phyloP scores from a whole-genome alignment of 2,329 filamentous ascomycete genomes.

The Ophiocordyceps camponoti-floridani region DNA sequence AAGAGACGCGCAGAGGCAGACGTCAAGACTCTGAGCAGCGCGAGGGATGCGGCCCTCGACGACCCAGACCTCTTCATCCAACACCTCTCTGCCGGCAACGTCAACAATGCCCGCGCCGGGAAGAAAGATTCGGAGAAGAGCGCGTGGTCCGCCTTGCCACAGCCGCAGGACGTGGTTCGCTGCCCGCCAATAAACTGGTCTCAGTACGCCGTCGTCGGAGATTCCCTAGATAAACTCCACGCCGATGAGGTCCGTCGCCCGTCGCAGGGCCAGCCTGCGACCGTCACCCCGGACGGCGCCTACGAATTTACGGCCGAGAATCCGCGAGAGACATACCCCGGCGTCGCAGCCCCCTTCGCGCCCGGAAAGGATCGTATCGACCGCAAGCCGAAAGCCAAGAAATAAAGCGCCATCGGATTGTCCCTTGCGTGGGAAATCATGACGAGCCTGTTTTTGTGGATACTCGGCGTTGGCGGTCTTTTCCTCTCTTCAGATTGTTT shows the following conservation, averaged over 20 bases:
- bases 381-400: conserved; percentile 17
- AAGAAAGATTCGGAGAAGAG: conserved; percentile 11
- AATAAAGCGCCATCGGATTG: conserved; percentile 5
- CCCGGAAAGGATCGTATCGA: conserved; percentile 32
- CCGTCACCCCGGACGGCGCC: conserved; percentile 21
- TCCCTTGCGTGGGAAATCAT: background rate
- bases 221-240: conserved; percentile 65
- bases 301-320: conserved; percentile 31
- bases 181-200: conserved; percentile 88
- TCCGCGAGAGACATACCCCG: conserved; percentile 25
- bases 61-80: conserved; percentile 55
- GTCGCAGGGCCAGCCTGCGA: conserved; percentile 31
- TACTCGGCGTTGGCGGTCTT: background rate
- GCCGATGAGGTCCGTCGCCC: conserved; percentile 58
- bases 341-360: conserved; percentile 38
- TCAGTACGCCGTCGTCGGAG: conserved; percentile 77
- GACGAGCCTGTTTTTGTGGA: background rate
- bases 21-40: conserved; percentile 48
- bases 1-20: conserved; percentile 60
- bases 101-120: conserved; percentile 17
- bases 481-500: too few species aligned
- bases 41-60: conserved; percentile 52
- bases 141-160: conserved; percentile 48
- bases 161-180: conserved; percentile 65
- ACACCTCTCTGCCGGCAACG: conserved; percentile 46